Conservation (phyloP, 768 basidiomycete genomes). For the Lentinula guzmanii region DNA sequence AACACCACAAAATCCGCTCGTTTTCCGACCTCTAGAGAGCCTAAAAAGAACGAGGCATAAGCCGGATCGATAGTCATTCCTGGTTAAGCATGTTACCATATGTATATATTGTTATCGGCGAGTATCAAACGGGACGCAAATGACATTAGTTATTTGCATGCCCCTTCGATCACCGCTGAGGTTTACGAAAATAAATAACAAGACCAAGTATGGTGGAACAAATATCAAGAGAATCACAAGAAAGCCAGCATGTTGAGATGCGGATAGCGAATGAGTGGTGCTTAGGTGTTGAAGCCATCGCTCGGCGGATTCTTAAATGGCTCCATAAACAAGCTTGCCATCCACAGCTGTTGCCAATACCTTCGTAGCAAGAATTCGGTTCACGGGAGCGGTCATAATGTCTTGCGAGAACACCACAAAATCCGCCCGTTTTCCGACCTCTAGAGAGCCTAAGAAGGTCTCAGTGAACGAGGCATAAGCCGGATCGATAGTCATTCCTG, state of each 20-base stretch:
- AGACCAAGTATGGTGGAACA: no score
- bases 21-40: slow-evolving; percentile 76
- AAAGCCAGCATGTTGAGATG: not conserved
- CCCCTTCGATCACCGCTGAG: not conserved
- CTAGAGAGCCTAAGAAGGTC: slow-evolving; percentile 65
- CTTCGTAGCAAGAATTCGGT: slow-evolving; percentile 58
- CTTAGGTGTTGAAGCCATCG: slow-evolving; percentile 10
- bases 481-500: slow-evolving; percentile 83
- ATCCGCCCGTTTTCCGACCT: slow-evolving; percentile 77
- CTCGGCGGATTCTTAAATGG: not conserved
- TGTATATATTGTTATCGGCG: not conserved
- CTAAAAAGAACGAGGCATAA: slow-evolving; percentile 77
- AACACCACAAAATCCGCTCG: slow-evolving; percentile 83
- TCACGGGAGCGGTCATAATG: slow-evolving; percentile 60
- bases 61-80: slow-evolving; percentile 88
- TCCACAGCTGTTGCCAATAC: slow-evolving; percentile 78
- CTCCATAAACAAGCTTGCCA: slow-evolving; percentile 45
- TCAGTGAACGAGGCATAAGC: slow-evolving; percentile 87
- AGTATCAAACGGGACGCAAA: slow-evolving; percentile 15
- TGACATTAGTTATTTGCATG: not conserved
- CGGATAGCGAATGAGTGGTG: not conserved
- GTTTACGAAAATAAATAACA: no score
- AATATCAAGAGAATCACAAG: not conserved
- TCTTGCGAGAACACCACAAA: slow-evolving; percentile 80
- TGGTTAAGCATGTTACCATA: slow-evolving; percentile 16